Evolutionary conservation across 2,329 filamentous ascomycete species (phyloP), one percentile per base, ranked within the genome.

Genomic region (Aspergillus niger): DNA sequence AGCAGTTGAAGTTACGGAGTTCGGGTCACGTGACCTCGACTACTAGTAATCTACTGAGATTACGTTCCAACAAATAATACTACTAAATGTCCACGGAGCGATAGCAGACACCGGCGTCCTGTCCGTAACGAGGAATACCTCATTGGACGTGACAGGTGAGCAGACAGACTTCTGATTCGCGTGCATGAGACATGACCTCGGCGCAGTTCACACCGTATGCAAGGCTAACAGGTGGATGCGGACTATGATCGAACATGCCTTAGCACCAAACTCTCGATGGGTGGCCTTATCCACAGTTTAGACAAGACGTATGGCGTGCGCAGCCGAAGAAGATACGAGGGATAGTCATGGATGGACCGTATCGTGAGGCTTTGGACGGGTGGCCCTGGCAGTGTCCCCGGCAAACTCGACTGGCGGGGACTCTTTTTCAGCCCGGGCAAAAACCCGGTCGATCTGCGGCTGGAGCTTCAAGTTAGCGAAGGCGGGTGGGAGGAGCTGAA

Each of bases 171-270:
- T 49, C 22, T 59, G 57, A 49, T 59, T 59, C 57, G 57, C 15
- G 47, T 55, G 38, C 28, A 55, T 55, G 53, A 55, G 53, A 55
- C 39, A 55, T 47, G 24, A 28, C 43, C 53, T 30, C 17, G 39
- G 39, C 30, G 38, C n/a, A 36, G 24, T 55, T 43, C 43, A 44
- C 53, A 44, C 39, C 53, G 41, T 39, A 39, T 39, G 39, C 53
- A 44, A 32, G 43, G 53, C 53, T 55, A 44, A 55, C 53, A 28
- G 53, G 20, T 11, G 13, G 43, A 32, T 44, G n/a, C 26, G 47
- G 52, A 38, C 24, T 43, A 38, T 55, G 52, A 55, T 44, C 10
- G 28, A 43, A 30, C 22, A 38, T 43, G 52, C 36, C 39, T 55
- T 55, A 55, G 52, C 28, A 39, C 24, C 38, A 55, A 28, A 43